Evolutionary conservation across 2,329 filamentous ascomycete species (phyloP), one percentile per base, ranked within the genome.

Genomic region (Neonectria coccinea): DNA sequence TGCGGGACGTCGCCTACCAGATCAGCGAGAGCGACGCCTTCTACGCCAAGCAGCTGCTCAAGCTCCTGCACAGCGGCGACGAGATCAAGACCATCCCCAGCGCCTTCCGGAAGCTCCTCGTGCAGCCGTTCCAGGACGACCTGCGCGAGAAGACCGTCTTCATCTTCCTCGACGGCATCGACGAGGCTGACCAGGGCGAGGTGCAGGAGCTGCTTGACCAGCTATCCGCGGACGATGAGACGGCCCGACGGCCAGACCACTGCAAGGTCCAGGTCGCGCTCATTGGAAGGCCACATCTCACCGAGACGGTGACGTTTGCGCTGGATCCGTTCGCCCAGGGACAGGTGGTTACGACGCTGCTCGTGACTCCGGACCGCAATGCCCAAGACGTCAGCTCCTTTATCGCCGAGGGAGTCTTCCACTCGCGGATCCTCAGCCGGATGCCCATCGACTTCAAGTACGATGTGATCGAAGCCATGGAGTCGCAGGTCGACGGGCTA

Each of bases 1-100:
- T 85, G 5, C 76, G 81, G 0, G 81, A 84, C 39, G 67, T 85
- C 11, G 82, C 83, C 0, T 83, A 81, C 62, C 83, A 85, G 62
- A 75, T 85, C 33, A 81, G 79, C 61, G 78, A 83, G 59, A 79
- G 78, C 51, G 82, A 85, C 54, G 78, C 80, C 0, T 78, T 78
- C 29, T 85, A 84, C 66, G 78, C 76, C 47, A 83, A 81, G 33
- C 76, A 80, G 27, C 73, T 84, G 5, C 72, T 79, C 7, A 75
- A 72, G 2, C 73, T 73, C 2, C 66, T 79, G 0, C 74, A 75
- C 25, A 80, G 75, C 51, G 71, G 69, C 22, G 80, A 83, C 11
- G 79, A 82, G 25, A 82, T 84, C 62, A 77, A 77, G 52, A 83
- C 81, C 0, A 76, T 84, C 2, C 69, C 81, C 2, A 83, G 82